Evolutionary conservation across 495 filamentous ascomycete species (phyloP), one percentile per base, ranked within the genome.

Genomic region (Parathielavia appendiculata): DNA sequence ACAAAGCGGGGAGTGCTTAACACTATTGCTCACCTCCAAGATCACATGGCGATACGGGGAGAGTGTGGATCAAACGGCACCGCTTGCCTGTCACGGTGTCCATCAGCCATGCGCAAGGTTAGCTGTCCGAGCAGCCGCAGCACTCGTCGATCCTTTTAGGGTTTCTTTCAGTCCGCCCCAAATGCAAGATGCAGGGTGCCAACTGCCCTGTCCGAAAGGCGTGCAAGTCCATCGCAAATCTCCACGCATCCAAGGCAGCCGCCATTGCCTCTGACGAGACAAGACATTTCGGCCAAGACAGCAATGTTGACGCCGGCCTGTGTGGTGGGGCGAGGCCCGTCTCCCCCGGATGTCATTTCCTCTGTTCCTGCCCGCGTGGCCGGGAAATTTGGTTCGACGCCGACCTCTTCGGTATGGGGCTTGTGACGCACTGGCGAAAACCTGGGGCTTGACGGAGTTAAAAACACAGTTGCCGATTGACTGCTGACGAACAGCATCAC

Each of bases 331-430:
- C 36, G 23, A 16, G 20, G 20, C 38, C 36, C 39, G 22, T 5
- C 22, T 12, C 12, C 53, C 19, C 53, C 54, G 54, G 44, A n/a
- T 48, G 43, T 56, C 43, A 48, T 48, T 59, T 59, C 51, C 54
- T 40, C 54, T 59, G 47, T 52, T 54, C 47, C 52, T 47, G 47
- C 32, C 54, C 59, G 61, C 57, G 49, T 60, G 61, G 62, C 59
- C 66, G 61, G 66, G 61, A 58, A 69, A 65, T 69, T 66, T 61
- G 47, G 20, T 23, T 59, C 55, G 22, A 52, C 58, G 64, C 59
- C 55, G 60, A 48, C 60, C 64, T 59, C 59, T 46, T 61, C 50
- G 57, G 26, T 17, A 39, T 32, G 41, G 19, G 26, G 5, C 19
- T 19, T 51, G 17, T 35, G 49, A 22, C 49, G n/a, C 35, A 16